These are phyloP conservation scores for Yarrowia sp. DNA, from an alignment of 805 yeast genomes.

Conservation along the genomic window DNA sequence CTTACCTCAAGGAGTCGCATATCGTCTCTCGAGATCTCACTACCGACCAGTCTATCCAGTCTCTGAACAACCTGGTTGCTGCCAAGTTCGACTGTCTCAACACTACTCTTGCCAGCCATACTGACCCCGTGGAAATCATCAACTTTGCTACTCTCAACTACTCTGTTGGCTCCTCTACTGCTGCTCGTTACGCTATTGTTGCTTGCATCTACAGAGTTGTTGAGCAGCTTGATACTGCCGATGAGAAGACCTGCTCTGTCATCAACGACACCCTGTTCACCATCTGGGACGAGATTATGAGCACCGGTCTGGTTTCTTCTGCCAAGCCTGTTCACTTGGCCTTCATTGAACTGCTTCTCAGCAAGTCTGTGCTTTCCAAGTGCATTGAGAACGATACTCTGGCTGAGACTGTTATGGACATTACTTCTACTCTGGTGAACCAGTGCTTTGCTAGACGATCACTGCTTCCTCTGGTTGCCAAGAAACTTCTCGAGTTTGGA, in stretches of 20 bases:
- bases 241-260: neutral
- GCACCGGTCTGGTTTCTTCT: conserved; percentile 59
- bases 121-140: neutral
- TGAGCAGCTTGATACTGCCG: neutral
- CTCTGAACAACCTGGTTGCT: neutral
- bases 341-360: conserved; percentile 53
- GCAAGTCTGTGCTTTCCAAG: conserved; percentile 43
- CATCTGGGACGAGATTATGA: conserved; percentile 59
- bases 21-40: neutral
- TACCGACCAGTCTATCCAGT: neutral
- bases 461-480: conserved; percentile 59
- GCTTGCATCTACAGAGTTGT: neutral
- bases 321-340: conserved; percentile 62
- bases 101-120: neutral
- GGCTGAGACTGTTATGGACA: conserved; percentile 36
- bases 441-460: conserved; percentile 58
- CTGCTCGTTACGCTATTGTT: conserved; percentile 12
- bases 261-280: conserved; percentile 27
- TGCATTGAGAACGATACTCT: conserved; percentile 40
- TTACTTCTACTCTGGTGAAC: conserved; percentile 34
- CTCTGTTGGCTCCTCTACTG: conserved; percentile 12
- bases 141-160: conserved; percentile 11
- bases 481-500: conserved; percentile 41
- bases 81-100: conserved; percentile 19
- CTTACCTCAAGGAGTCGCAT: neutral